Base-by-base conservation (phyloP, 2,329 filamentous ascomycete genomes). In the Xenosphaeropsis pyriputrescens region DNA sequence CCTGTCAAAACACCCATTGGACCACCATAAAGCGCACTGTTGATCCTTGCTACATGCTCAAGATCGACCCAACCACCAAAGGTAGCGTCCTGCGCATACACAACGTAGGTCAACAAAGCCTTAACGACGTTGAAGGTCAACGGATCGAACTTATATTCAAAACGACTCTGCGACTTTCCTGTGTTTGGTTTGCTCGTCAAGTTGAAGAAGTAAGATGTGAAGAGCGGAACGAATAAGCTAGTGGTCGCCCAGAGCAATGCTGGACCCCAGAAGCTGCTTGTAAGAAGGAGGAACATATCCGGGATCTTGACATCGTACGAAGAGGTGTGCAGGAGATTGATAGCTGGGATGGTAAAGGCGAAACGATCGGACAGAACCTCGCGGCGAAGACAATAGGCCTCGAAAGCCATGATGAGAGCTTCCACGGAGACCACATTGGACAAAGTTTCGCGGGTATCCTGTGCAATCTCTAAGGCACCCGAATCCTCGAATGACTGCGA, bases 61-160 rank as follows among this genome's bases (percentile, higher is more conserved):
- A 67, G 62, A 41, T 72, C 66, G 41, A 85, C 64, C 38, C 76
- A 63, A 22, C 79, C 79, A 35, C 70, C 64, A 39, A 79, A 70
- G 35, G 68, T 72, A 36, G 71, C 68, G 26, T 72, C 73, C 54
- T 79, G 75, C 8, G 69, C 73, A 54, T 88, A 94, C 14, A 94
- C 77, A 26, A 89, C 69, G 57, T 82, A 94, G 6, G 83, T 77
- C 41, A 88, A 59, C 39, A 96, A 56, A 0, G 81, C 88, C 65
- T 94, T 94, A 49, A 75, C 75, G 40, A 96, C 77, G 63, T 88
- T 93, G 62, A 93, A 98, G 16, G 79, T 82, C 53, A 96, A 63
- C 4, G 88, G 88, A 56, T 98, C 91, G 45, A 89, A 75, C 5
- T 67, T 62, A 45, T 79, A 76, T 45, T 74, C 70, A 30, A 61